Evolutionary conservation across 768 basidiomycete genomes (phyloP).

Genomic region (Tulasnella calospora): DNA sequence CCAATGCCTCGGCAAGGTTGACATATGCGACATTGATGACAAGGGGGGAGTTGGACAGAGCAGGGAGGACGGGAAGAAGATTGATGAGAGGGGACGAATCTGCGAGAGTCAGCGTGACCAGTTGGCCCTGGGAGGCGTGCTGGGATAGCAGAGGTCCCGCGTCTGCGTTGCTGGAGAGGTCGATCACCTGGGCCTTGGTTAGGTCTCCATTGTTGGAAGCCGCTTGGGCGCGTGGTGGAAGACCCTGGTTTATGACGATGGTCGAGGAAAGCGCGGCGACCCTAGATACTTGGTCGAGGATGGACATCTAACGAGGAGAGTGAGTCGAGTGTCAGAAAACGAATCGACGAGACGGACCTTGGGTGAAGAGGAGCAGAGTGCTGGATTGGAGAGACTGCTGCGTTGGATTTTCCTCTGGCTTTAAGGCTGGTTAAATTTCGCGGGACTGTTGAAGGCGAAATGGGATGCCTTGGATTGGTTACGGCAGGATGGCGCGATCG

Average conservation of each 20-base stretch:
- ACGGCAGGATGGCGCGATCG: slow-evolving; percentile 11
- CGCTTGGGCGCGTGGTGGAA: neutral
- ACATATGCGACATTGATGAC: slow-evolving; percentile 72
- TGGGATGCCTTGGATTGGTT: slow-evolving; percentile 7
- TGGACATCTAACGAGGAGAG: neutral
- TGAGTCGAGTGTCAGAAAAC: neutral
- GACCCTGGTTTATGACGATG: slow-evolving; percentile 15
- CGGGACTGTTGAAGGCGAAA: neutral
- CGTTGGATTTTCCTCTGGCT: neutral
- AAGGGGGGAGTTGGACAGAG: slow-evolving; percentile 59
- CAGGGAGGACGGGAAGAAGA: slow-evolving; percentile 63
- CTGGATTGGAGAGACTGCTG: neutral
- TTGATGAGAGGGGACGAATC: slow-evolving; percentile 50
- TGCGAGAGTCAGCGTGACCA: slow-evolving; percentile 51
- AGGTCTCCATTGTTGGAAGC: neutral
- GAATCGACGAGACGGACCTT: neutral
- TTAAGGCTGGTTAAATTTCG: neutral
- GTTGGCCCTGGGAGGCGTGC: neutral
- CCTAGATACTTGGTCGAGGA: slow-evolving; percentile 8
- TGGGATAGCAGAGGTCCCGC: slow-evolving; percentile 4
- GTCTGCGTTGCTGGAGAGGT: slow-evolving; percentile 14
- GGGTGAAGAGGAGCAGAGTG: neutral
- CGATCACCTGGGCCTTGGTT: slow-evolving; percentile 9
- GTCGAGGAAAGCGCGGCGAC: slow-evolving; percentile 13
- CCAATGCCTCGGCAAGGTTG: slow-evolving; percentile 62